Evolutionary conservation across 805 yeast genomes (phyloP).

Genomic region (Sugiyamaella qingdaonensis): DNA sequence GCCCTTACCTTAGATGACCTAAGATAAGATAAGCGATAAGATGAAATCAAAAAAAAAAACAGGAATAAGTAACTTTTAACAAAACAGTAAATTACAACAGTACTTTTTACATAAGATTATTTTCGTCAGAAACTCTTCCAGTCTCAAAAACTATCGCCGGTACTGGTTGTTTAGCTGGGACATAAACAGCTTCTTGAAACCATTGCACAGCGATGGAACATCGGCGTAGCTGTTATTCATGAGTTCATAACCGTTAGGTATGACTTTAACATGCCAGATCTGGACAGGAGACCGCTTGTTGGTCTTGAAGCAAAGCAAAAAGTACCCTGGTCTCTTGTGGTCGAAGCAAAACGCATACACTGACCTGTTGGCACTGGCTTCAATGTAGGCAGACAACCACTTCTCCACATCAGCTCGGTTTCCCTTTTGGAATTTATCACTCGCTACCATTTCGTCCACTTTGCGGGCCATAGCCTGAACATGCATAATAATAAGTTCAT

Average conservation of each 20-base stretch:
- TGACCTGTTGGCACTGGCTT: slow-evolving; percentile 85
- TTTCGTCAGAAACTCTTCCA: background rate
- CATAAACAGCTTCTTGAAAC: slow-evolving; percentile 66
- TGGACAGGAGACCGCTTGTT: slow-evolving; percentile 45
- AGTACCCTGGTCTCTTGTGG: slow-evolving; percentile 92
- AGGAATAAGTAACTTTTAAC: background rate
- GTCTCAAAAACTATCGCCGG: background rate
- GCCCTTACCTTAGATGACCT: background rate
- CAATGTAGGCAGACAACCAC: slow-evolving; percentile 84
- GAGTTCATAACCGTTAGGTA: slow-evolving; percentile 79
- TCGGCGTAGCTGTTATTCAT: slow-evolving; percentile 83
- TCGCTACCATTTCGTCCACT: slow-evolving; percentile 76
- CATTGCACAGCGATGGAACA: slow-evolving; percentile 84
- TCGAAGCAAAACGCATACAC: slow-evolving; percentile 89
- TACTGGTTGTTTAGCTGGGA: background rate
- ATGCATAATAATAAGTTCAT: slow-evolving; percentile 85
- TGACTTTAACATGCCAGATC: slow-evolving; percentile 89
- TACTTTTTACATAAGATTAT: background rate
- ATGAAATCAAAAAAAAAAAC: background rate
- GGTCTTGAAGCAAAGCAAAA: slow-evolving; percentile 79
- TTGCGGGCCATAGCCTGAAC: slow-evolving; percentile 77
- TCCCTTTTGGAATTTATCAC: slow-evolving; percentile 86
- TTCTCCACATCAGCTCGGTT: slow-evolving; percentile 72
- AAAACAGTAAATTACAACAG: background rate
- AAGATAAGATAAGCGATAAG: background rate